Percentiles rank a stretch among this genome's conserved stretches.
Evolutionary conservation across 1,139 yeast species (phyloP).

Genomic region (Debaryomycetaceae sp.): DNA sequence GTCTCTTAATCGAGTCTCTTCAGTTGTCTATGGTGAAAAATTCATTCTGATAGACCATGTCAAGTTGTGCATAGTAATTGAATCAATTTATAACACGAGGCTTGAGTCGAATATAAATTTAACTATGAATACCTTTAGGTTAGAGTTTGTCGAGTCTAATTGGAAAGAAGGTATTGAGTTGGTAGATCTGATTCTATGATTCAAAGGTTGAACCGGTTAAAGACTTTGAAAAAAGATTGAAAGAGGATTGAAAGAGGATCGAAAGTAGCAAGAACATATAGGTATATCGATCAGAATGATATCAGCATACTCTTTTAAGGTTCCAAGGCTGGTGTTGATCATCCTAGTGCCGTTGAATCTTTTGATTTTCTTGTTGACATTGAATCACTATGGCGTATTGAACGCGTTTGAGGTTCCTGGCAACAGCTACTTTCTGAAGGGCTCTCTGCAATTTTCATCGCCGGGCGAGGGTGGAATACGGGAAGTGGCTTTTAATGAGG

Average conservation of each 20-base stretch:
- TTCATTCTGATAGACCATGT: neutral
- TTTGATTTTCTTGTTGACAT: slow-evolving; percentile 7
- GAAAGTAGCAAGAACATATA: no score
- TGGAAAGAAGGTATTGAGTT: no score
- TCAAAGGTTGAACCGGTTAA: no score
- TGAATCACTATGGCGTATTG: neutral
- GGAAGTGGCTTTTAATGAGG: neutral
- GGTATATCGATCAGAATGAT: slow-evolving; percentile 7
- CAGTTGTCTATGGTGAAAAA: neutral
- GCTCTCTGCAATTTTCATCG: neutral
- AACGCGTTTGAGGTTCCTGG: neutral
- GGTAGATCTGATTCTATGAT: no score
- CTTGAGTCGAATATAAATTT: neutral
- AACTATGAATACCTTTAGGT: neutral
- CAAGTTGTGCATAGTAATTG: neutral
- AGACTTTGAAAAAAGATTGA: no score
- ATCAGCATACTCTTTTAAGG: slow-evolving; percentile 14
- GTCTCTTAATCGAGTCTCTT: neutral
- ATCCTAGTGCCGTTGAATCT: slow-evolving; percentile 9
- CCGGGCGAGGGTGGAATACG: neutral
- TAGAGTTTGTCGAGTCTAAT: no score
- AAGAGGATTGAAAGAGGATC: no score
- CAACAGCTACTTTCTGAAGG: neutral
- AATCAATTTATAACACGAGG: neutral
- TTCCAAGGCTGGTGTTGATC: slow-evolving; percentile 7